Percentiles rank a stretch among this genome's conserved stretches.
These are phyloP conservation scores for Candida sithepensis DNA, from an alignment of 805 yeast genomes.

Conservation along the genomic window DNA sequence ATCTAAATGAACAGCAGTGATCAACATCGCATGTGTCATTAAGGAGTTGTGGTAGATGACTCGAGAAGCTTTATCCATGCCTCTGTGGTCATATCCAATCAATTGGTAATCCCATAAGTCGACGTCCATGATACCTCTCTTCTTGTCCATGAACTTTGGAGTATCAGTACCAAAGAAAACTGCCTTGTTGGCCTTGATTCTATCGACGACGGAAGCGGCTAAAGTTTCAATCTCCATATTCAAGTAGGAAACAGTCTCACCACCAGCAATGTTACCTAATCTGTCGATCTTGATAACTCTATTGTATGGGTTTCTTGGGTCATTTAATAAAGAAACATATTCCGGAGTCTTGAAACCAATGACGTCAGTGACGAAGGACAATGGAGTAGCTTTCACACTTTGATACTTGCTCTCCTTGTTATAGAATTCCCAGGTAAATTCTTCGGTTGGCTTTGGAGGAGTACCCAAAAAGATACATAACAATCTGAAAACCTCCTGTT, in stretches of 20 bases:
- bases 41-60: conserved; percentile 65
- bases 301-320: conserved; percentile 72
- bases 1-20: conserved; percentile 77
- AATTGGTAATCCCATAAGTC: conserved; percentile 64
- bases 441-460: conserved; percentile 71
- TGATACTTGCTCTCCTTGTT: conserved; percentile 61
- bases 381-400: conserved; percentile 55
- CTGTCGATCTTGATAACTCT: conserved; percentile 66
- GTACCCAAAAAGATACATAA: conserved; percentile 68
- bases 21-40: conserved; percentile 90
- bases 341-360: conserved; percentile 49
- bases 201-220: conserved; percentile 58
- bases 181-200: conserved; percentile 70
- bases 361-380: conserved; percentile 55
- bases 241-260: conserved; percentile 67
- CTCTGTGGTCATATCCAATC: conserved; percentile 46
- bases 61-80: conserved; percentile 59
- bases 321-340: conserved; percentile 68
- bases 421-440: conserved; percentile 68
- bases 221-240: conserved; percentile 60
- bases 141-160: conserved; percentile 67
- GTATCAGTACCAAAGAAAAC: conserved; percentile 89
- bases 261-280: conserved; percentile 69
- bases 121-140: conserved; percentile 69
- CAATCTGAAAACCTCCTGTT: conserved; percentile 61